phyloP scores from a whole-genome alignment of 2,329 filamentous ascomycete genomes.

The Ambrosiella cleistominuta region DNA sequence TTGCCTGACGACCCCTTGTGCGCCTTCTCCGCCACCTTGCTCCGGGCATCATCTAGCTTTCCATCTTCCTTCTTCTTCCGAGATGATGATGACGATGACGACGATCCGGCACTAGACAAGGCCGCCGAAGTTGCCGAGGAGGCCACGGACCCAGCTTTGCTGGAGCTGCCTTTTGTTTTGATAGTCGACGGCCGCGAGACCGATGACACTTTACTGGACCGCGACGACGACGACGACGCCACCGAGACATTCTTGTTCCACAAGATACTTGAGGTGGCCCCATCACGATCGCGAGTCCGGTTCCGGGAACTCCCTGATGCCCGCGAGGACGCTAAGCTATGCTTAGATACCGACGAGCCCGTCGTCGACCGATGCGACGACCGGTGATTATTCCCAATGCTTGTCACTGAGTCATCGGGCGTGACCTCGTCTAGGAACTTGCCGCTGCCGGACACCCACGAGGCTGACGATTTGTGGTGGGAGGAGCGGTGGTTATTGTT shows the following conservation, averaged over 20 bases:
- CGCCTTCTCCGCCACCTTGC: not conserved
- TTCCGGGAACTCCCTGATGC: not conserved
- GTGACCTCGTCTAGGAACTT: slow-evolving; percentile 26
- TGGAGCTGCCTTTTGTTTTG: not conserved
- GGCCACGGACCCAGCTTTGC: slow-evolving; percentile 3
- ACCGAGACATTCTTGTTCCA: slow-evolving; percentile 8
- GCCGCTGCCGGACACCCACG: slow-evolving; percentile 16
- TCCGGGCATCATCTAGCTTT: slow-evolving; percentile 20
- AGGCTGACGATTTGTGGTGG: slow-evolving; percentile 9
- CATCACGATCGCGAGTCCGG: slow-evolving; percentile 14
- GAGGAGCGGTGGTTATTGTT: slow-evolving; percentile 10
- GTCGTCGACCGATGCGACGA: slow-evolving; percentile 1
- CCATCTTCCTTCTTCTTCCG: slow-evolving; percentile 18
- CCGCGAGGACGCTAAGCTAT: slow-evolving; percentile 15
- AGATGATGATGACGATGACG: slow-evolving; percentile 14
- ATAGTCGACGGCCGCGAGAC: slow-evolving; percentile 3
- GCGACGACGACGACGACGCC: not conserved
- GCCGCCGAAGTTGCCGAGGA: slow-evolving; percentile 15
- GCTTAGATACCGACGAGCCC: slow-evolving; percentile 18
- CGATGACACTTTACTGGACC: not conserved
- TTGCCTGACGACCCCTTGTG: slow-evolving; percentile 12
- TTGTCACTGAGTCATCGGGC: slow-evolving; percentile 16
- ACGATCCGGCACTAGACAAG: slow-evolving; percentile 15
- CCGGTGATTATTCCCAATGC: slow-evolving; percentile 14
- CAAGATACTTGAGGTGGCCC: slow-evolving; percentile 10